Percentiles rank a stretch among this genome's conserved stretches.
These are phyloP conservation scores for Sechiopsis laciniata DNA, from an alignment of 306 rosid species.

Conservation along the genomic window DNA sequence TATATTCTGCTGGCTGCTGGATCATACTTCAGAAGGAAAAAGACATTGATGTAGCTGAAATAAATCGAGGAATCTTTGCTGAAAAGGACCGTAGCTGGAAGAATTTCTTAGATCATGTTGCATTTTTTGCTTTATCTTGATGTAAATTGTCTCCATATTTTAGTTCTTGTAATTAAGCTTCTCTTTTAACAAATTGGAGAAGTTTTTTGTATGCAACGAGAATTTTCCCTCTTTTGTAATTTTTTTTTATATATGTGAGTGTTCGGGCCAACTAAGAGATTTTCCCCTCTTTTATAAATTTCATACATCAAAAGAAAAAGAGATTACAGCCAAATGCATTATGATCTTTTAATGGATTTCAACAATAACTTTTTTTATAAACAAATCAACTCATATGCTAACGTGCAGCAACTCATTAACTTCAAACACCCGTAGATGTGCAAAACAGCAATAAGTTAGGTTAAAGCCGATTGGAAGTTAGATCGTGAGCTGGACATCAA, in stretches of 20 bases:
- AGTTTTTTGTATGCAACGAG: neutral
- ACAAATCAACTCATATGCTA: neutral
- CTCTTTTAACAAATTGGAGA: neutral
- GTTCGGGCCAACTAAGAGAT: neutral
- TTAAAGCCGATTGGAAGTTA: neutral
- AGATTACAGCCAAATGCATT: neutral
- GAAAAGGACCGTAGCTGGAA: neutral
- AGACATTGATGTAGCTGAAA: too few species aligned
- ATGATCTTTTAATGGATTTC: neutral
- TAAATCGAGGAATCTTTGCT: neutral
- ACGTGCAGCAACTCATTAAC: conserved; percentile 1
- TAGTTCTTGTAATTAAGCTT: neutral
- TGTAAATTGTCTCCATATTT: neutral
- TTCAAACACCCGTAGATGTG: neutral
- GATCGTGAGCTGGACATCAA: neutral
- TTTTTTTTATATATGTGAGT: too few species aligned
- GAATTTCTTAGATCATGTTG: neutral
- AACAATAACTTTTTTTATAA: neutral
- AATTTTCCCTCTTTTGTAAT: neutral
- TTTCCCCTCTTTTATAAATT: neutral
- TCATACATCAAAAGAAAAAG: neutral
- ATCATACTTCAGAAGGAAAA: neutral
- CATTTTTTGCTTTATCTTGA: neutral
- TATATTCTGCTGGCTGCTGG: neutral
- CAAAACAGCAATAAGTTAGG: neutral